phyloP scores from a whole-genome alignment of 2,329 filamentous ascomycete genomes.

The Mollisia scopiformis region DNA sequence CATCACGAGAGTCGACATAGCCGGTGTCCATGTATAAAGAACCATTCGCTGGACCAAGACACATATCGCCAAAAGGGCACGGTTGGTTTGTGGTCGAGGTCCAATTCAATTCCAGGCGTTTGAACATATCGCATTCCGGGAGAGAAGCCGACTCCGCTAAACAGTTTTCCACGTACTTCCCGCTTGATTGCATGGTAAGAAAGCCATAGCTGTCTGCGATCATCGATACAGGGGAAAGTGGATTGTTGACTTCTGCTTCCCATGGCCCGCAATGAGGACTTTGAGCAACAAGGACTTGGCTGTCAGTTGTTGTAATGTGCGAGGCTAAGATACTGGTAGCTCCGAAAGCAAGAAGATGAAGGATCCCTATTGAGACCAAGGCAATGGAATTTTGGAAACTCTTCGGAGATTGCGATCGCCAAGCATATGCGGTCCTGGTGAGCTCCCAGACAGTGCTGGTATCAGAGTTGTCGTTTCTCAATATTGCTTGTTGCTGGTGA shows the following conservation, averaged over 20 bases:
- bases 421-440: neutral
- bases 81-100: neutral
- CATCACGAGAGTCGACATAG: neutral
- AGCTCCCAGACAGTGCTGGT: neutral
- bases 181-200: too few relatives aligned
- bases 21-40: neutral
- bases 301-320: too few relatives aligned
- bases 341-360: too few relatives aligned
- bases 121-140: neutral
- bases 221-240: too few relatives aligned
- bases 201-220: too few relatives aligned
- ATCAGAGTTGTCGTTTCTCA: neutral
- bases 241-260: too few relatives aligned
- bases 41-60: neutral
- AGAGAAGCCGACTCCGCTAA: neutral
- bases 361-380: too few relatives aligned
- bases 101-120: neutral
- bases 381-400: neutral
- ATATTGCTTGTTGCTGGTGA: slow-evolving; percentile 10
- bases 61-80: neutral
- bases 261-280: too few relatives aligned
- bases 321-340: too few relatives aligned
- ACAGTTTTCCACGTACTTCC: neutral
- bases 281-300: too few relatives aligned
- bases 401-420: neutral